phyloP scores from a whole-genome alignment of 192 early-diverging fungal genomes.

The Neocallimastix lanati region DNA sequence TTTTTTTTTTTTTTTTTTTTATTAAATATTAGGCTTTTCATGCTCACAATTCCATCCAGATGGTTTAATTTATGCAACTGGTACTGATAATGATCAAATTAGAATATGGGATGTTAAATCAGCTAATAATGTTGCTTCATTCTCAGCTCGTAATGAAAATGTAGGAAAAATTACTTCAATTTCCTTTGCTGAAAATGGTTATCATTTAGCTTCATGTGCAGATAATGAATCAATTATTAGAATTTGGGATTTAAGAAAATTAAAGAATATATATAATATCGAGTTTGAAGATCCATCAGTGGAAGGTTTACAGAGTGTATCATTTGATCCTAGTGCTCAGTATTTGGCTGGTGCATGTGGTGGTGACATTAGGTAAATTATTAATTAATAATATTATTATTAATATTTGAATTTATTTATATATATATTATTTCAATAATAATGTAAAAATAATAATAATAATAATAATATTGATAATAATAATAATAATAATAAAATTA shows the following conservation, averaged over 20 bases:
- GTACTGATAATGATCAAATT: conserved; percentile 45
- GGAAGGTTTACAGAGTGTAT: conserved; percentile 29
- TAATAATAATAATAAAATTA: too few relatives aligned
- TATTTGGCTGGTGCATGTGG: conserved; percentile 58
- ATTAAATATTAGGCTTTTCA: conserved; percentile 48
- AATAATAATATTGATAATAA: too few relatives aligned
- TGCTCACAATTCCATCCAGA: conserved; percentile 74
- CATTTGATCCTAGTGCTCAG: conserved; percentile 69
- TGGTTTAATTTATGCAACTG: conserved; percentile 68
- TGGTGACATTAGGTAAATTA: conserved; percentile 15
- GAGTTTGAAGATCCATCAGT: conserved; percentile 23
- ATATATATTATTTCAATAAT: too few relatives aligned
- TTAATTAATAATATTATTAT: too few relatives aligned
- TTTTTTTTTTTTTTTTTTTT: too few relatives aligned
- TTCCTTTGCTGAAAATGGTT: conserved; percentile 86
- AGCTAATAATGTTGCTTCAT: conserved; percentile 39
- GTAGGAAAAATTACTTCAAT: conserved; percentile 39
- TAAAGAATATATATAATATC: conserved; percentile 46
- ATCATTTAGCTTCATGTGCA: conserved; percentile 63
- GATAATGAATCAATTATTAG: conserved; percentile 47
- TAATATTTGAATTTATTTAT: too few relatives aligned
- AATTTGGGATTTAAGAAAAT: conserved; percentile 89
- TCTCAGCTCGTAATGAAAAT: conserved; percentile 39
- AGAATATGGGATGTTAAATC: conserved; percentile 72
- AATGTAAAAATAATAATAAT: too few relatives aligned